phyloP scores from a whole-genome alignment of 208 protist genomes.

The Entamoeba nuttalli region DNA sequence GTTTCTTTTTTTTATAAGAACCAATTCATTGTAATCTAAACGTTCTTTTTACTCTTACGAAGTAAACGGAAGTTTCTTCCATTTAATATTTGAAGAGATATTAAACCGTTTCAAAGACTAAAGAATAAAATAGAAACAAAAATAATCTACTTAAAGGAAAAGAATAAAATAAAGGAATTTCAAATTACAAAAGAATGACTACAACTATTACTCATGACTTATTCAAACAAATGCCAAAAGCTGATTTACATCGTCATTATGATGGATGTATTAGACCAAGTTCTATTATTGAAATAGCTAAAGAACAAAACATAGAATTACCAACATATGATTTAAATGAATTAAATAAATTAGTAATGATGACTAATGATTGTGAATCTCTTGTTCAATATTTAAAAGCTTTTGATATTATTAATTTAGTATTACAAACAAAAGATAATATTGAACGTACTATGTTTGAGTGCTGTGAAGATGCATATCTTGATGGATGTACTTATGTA shows the following conservation, averaged over 20 bases:
- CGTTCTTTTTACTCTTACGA: too few species aligned
- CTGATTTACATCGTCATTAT: slow-evolving; percentile 16
- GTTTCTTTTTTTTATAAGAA: too few species aligned
- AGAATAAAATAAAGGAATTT: too few species aligned
- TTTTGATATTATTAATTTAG: background rate
- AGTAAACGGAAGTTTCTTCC: too few species aligned
- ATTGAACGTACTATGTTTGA: background rate
- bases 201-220: background rate
- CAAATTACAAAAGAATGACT: too few species aligned
- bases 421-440: background rate
- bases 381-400: slow-evolving; percentile 1
- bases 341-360: background rate
- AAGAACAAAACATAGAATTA: background rate
- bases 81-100: too few species aligned
- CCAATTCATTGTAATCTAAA: too few species aligned
- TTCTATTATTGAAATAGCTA: slow-evolving; percentile 6
- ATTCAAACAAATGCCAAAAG: slow-evolving; percentile 3
- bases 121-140: too few species aligned
- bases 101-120: too few species aligned
- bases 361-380: background rate
- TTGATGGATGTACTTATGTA: slow-evolving; percentile 16
- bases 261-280: slow-evolving; percentile 4
- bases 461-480: slow-evolving; percentile 5
- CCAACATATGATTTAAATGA: background rate
- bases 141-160: too few species aligned